A percentile compares a stretch with the other conserved stretches of the same genome.
Conservation (phyloP, 140 eudicot species). For the Senecio squalidus region DNA sequence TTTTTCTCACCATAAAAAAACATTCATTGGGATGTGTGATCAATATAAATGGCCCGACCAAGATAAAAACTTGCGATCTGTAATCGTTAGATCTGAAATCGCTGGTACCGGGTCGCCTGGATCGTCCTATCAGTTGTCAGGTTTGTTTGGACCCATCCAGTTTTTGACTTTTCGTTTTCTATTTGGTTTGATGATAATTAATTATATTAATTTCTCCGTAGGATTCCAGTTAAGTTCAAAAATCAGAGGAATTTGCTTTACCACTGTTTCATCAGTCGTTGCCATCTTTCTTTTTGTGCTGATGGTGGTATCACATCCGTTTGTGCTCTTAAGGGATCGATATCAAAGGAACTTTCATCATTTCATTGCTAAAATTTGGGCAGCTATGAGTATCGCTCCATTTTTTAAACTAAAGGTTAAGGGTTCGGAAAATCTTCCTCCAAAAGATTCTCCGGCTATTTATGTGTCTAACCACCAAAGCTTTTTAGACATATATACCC, state of each 20-base stretch:
- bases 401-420: slow-evolving; percentile 56
- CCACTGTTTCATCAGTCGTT: slow-evolving; percentile 52
- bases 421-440: slow-evolving; percentile 76
- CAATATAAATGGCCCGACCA: slow-evolving; percentile 19
- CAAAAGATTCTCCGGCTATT: slow-evolving; percentile 67
- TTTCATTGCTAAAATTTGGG: slow-evolving; percentile 73
- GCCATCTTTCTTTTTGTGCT: slow-evolving; percentile 59
- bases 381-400: slow-evolving; percentile 49
- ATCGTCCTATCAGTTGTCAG: slow-evolving; percentile 56
- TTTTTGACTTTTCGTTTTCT: neutral
- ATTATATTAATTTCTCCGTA: slow-evolving; percentile 24
- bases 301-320: slow-evolving; percentile 89
- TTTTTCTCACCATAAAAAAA: slow-evolving; percentile 21
- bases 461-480: slow-evolving; percentile 97
- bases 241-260: slow-evolving; percentile 74
- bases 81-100: slow-evolving; percentile 68
- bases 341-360: slow-evolving; percentile 65
- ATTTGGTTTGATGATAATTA: neutral
- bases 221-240: slow-evolving; percentile 52
- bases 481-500: slow-evolving; percentile 81
- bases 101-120: slow-evolving; percentile 63
- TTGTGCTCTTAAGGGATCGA: slow-evolving; percentile 64
- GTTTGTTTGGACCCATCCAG: slow-evolving; percentile 29
- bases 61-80: slow-evolving; percentile 30
- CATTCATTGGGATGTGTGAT: slow-evolving; percentile 14